Evolutionary conservation across 768 basidiomycete species (phyloP).

Genomic region (Strobilomyces echinocephalus): DNA sequence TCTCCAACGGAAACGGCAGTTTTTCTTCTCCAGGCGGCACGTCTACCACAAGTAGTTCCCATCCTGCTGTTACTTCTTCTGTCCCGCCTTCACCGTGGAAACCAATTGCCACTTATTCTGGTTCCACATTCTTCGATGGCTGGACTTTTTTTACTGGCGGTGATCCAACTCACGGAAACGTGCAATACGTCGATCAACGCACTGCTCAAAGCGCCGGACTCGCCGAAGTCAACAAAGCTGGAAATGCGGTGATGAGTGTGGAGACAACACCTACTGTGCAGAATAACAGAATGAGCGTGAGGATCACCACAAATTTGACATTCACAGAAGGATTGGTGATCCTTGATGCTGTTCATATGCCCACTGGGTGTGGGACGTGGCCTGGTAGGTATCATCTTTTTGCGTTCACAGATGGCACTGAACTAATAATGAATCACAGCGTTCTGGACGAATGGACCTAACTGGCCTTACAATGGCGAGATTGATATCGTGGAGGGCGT

Average conservation of each 20-base stretch:
- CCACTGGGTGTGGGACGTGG: slow-evolving; percentile 86
- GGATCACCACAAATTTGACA: slow-evolving; percentile 60
- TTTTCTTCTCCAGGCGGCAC: slow-evolving; percentile 25
- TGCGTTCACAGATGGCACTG: neutral
- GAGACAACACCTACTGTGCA: slow-evolving; percentile 75
- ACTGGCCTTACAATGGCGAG: slow-evolving; percentile 53
- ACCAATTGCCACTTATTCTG: slow-evolving; percentile 54
- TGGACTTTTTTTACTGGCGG: slow-evolving; percentile 66
- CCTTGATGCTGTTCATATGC: slow-evolving; percentile 86
- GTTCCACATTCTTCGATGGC: slow-evolving; percentile 73
- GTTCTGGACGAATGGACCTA: slow-evolving; percentile 49
- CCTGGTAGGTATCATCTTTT: slow-evolving; percentile 38
- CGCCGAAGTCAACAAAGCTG: slow-evolving; percentile 58
- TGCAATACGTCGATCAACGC: slow-evolving; percentile 59
- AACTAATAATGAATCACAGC: slow-evolving; percentile 22
- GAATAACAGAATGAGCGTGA: slow-evolving; percentile 68
- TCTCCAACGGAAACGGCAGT: slow-evolving; percentile 13
- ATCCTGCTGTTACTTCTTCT: slow-evolving; percentile 16
- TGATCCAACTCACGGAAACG: slow-evolving; percentile 77
- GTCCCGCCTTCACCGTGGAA: slow-evolving; percentile 52
- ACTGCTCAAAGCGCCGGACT: slow-evolving; percentile 60
- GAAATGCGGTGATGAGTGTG: slow-evolving; percentile 83
- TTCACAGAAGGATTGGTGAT: slow-evolving; percentile 70
- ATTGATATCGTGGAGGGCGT: slow-evolving; percentile 87
- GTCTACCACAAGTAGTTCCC: slow-evolving; percentile 19